phyloP scores from a whole-genome alignment of 108 stramenopile species.

The Skeletonema menzelii region DNA sequence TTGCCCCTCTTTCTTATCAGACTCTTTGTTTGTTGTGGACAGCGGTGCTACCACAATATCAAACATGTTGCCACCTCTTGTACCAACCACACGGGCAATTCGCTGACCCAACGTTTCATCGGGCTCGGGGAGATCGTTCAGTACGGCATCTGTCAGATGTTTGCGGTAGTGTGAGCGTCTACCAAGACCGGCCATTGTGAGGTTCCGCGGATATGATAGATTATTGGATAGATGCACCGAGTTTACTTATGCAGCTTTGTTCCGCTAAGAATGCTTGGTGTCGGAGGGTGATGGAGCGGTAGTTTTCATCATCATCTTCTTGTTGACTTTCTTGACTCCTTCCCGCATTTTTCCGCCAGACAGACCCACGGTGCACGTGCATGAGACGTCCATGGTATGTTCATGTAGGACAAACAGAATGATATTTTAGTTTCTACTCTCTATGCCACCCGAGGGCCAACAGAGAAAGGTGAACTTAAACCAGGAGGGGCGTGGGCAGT shows the following conservation, averaged over 20 bases:
- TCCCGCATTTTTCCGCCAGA: no score
- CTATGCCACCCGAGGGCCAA: no score
- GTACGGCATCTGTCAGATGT: constrained; percentile 81
- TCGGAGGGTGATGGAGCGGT: no score
- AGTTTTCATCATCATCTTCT: no score
- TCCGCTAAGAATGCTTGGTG: no score
- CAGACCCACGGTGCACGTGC: no score
- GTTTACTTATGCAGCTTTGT: not conserved
- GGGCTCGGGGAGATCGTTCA: constrained; percentile 78
- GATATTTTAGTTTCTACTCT: no score
- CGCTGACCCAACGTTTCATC: constrained; percentile 50
- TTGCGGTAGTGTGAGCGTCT: constrained; percentile 86
- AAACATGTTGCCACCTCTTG: constrained; percentile 85
- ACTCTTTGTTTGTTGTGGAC: not conserved
- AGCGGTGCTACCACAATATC: constrained; percentile 61
- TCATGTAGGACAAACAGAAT: no score
- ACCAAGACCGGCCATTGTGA: constrained; percentile 60
- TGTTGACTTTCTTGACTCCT: no score
- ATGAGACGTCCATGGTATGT: no score
- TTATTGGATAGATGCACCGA: not conserved
- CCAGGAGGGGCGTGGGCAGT: no score
- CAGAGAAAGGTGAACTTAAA: no score
- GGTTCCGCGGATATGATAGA: not conserved
- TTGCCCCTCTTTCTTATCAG: not conserved
- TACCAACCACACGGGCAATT: constrained; percentile 80